These are phyloP conservation scores for Pyrenochaeta sp. DNA, from an alignment of 2,329 filamentous ascomycete species.

Conservation along the genomic window DNA sequence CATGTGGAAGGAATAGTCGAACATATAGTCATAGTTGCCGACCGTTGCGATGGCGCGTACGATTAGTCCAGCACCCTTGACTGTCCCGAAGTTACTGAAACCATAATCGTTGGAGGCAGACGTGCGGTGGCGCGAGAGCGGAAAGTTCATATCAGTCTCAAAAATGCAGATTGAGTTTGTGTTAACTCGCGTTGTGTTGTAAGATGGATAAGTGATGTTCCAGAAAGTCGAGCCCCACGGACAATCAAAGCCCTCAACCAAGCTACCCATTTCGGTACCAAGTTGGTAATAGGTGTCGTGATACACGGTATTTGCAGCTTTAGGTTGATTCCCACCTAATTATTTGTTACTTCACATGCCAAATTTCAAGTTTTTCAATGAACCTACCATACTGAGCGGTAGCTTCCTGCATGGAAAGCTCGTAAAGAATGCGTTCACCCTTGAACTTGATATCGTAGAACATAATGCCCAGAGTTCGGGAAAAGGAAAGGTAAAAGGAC, in stretches of 20 bases:
- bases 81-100: constrained; percentile 21
- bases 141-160: constrained; percentile 41
- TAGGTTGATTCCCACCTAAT: neutral
- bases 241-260: constrained; percentile 59
- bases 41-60: constrained; percentile 53
- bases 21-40: constrained; percentile 55
- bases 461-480: constrained; percentile 58
- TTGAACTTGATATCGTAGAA: constrained; percentile 65
- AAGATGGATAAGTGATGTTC: constrained; percentile 57
- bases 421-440: constrained; percentile 64
- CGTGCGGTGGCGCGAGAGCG: constrained; percentile 45
- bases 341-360: neutral
- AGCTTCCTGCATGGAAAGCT: constrained; percentile 65
- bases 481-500: constrained; percentile 62
- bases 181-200: constrained; percentile 55
- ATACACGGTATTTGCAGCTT: constrained; percentile 41
- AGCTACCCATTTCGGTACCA: constrained; percentile 52
- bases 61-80: constrained; percentile 45
- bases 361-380: neutral
- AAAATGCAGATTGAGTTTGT: constrained; percentile 57
- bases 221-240: constrained; percentile 61
- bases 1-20: constrained; percentile 39
- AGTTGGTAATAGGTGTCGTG: constrained; percentile 61
- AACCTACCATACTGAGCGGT: constrained; percentile 59
- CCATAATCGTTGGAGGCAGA: constrained; percentile 11